These are phyloP conservation scores for Geotrichum klebahnii DNA, from an alignment of 1,139 yeast species.

Conservation along the genomic window DNA sequence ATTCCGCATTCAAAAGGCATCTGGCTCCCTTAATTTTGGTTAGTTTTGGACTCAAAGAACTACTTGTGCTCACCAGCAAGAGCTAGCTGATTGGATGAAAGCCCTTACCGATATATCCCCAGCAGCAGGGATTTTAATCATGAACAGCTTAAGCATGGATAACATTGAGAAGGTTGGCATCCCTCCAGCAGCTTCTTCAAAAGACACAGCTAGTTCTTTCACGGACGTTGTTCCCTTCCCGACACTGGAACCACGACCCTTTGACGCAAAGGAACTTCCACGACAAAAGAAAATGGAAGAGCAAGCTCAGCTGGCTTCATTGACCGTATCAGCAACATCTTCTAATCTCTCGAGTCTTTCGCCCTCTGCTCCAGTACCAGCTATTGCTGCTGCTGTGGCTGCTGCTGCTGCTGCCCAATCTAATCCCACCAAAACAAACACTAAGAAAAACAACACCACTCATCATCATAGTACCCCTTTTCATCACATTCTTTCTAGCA, in stretches of 20 bases:
- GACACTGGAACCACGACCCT: conserved; percentile 17
- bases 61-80: not conserved
- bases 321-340: conserved; percentile 15
- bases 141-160: not conserved
- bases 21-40: not conserved
- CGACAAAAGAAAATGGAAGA: conserved; percentile 20
- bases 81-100: not conserved
- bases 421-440: not conserved
- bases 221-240: conserved; percentile 20
- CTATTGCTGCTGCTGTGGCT: conserved; percentile 19
- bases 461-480: conserved; percentile 10
- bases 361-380: conserved; percentile 21
- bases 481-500: conserved; percentile 15
- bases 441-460: conserved; percentile 10
- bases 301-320: conserved; percentile 15
- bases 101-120: not conserved
- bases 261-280: conserved; percentile 19
- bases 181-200: conserved; percentile 1
- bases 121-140: conserved; percentile 10
- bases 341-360: conserved; percentile 9
- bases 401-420: conserved; percentile 18
- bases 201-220: not conserved
- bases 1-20: too few species aligned
- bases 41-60: not conserved
- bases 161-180: not conserved